A percentile compares a stretch with the other conserved stretches of the same genome.
phyloP scores from a whole-genome alignment of 331 rosid genomes.

The Acacia pycnantha region DNA sequence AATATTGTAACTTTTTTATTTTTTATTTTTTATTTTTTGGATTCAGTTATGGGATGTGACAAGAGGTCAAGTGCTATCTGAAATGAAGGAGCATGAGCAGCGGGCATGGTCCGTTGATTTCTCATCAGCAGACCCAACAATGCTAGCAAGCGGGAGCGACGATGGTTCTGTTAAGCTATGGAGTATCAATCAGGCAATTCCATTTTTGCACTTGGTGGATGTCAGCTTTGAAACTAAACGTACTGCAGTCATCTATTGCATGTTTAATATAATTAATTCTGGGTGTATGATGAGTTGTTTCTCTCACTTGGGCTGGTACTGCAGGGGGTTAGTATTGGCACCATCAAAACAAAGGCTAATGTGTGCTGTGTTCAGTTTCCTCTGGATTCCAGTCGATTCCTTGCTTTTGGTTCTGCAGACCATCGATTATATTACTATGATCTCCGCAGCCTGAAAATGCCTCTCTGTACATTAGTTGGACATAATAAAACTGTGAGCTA shows the following conservation, averaged over 20 bases:
- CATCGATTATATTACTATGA: slow-evolving; percentile 89
- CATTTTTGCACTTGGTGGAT: slow-evolving; percentile 96
- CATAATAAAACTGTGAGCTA: slow-evolving; percentile 95
- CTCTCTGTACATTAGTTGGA: slow-evolving; percentile 82
- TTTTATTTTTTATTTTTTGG: background rate
- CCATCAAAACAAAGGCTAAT: slow-evolving; percentile 94
- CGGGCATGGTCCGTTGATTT: slow-evolving; percentile 97
- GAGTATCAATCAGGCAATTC: slow-evolving; percentile 99
- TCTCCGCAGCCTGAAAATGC: slow-evolving; percentile 69
- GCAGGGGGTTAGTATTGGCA: slow-evolving; percentile 91
- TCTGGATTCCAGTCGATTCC: slow-evolving; percentile 70
- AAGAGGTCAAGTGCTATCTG: slow-evolving; percentile 81
- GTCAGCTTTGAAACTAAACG: slow-evolving; percentile 96
- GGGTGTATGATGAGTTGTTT: slow-evolving; percentile 80
- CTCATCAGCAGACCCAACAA: slow-evolving; percentile 91
- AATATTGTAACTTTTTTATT: background rate
- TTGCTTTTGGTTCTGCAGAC: slow-evolving; percentile 97
- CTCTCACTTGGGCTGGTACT: slow-evolving; percentile 75
- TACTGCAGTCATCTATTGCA: slow-evolving; percentile 85
- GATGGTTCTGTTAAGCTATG: slow-evolving; percentile 97
- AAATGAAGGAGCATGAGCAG: slow-evolving; percentile 91
- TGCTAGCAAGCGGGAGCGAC: slow-evolving; percentile 97
- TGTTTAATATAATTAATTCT: slow-evolving; percentile 46
- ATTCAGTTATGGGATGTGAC: slow-evolving; percentile 94
- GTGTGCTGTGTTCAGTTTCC: slow-evolving; percentile 98